Base-by-base conservation (phyloP, 2,329 filamentous ascomycete genomes). In the Botrytis aclada region DNA sequence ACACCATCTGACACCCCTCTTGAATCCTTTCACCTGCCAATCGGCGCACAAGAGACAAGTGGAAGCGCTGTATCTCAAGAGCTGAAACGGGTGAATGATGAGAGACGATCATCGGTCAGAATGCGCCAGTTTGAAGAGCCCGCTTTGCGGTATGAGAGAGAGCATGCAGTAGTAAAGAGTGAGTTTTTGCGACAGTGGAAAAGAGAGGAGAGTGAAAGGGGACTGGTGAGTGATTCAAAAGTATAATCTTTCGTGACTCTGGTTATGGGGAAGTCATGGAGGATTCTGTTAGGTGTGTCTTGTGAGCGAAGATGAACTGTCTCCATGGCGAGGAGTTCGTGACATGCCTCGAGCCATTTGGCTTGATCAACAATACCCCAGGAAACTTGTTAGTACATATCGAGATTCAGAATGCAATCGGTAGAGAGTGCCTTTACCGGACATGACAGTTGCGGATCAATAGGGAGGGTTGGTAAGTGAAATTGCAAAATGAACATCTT, bases 131-230 rank as follows among this genome's bases (percentile, higher is more conserved):
- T 83, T 25, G 77, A 73, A 72, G 84, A 85, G 39, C 80, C 84
- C 9, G 76, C 72, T 4, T 81, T 78, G 2, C 80, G 76, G 4
- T 78, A 75, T 2, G 83, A 82, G 0, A n/a, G 75, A 77, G 72
- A 85, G 83, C 84, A 85, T 86, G 80, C 85, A 85, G 77, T 85
- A 84, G 75, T 85, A 85, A 51, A 86, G 73, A 62, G 84, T 80
- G 72, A 84, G 80, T 71, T 83, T 41, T 81, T 78, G 41, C 79
- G 79, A 69, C 77, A 78, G 8, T 77, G 77, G 69, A 83, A 83
- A 62, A 84, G 78, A 4, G 81, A 80, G 3, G 58, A 12, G 32
- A 83, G 76, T 2, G 75, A 77, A 39, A 77, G 62, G 20, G 77
- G 77, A 54, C 78, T 22, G 8, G 25, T 25, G 22, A 39, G 3